Conservation (phyloP, 2,329 filamentous ascomycete genomes). For the Colletotrichum noveboracense region DNA sequence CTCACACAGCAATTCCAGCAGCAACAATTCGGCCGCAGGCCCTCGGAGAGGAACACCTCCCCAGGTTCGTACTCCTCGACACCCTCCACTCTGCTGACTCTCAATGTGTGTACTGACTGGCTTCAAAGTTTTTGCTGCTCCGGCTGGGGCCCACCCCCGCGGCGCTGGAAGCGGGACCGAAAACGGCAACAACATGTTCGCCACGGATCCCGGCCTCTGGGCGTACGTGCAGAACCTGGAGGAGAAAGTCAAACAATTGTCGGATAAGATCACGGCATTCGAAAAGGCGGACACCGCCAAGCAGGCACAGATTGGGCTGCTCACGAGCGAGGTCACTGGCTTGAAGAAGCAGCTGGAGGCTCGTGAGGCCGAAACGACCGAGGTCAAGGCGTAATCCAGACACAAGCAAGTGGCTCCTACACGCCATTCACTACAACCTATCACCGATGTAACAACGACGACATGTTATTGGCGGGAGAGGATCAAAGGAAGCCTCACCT, state of each 20-base stretch:
- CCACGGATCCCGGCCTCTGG: slow-evolving; percentile 70
- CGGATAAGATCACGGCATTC: slow-evolving; percentile 43
- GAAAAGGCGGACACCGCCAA: slow-evolving; percentile 43
- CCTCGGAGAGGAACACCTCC: slow-evolving; percentile 60
- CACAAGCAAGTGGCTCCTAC: background rate
- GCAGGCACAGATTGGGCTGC: slow-evolving; percentile 39
- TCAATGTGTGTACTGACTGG: background rate
- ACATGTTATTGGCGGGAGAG: slow-evolving; percentile 6
- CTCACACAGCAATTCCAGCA: slow-evolving; percentile 70
- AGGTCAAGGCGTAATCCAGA: slow-evolving; percentile 10
- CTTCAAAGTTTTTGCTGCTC: slow-evolving; percentile 10
- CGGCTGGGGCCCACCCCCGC: slow-evolving; percentile 30
- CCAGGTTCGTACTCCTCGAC: slow-evolving; percentile 27
- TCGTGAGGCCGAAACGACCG: slow-evolving; percentile 11
- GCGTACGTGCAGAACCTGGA: slow-evolving; percentile 75
- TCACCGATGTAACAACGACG: slow-evolving; percentile 23
- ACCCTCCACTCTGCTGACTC: background rate
- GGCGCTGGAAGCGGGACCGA: slow-evolving; percentile 58
- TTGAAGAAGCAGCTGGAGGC: slow-evolving; percentile 36
- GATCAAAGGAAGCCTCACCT: background rate
- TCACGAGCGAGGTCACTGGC: slow-evolving; percentile 39
- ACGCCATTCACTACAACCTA: slow-evolving; percentile 3
- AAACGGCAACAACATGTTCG: slow-evolving; percentile 72
- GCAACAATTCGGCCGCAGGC: slow-evolving; percentile 64
- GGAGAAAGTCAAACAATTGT: slow-evolving; percentile 54